Evolutionary conservation across 176 grass and related monocot species (phyloP).

Genomic region (Eragrostis nindensis): DNA sequence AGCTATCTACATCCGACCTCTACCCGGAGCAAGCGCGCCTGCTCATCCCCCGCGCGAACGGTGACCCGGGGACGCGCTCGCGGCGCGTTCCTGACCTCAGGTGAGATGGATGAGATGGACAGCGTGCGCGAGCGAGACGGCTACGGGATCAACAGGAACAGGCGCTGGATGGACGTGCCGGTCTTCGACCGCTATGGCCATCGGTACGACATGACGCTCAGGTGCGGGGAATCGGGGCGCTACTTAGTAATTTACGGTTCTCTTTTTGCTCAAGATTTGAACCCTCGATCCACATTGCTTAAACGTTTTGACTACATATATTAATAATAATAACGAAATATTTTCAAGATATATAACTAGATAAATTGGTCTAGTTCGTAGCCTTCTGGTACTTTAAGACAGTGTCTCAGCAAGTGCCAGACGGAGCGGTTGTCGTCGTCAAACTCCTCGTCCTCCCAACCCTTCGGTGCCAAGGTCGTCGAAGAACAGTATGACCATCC

Average conservation of each 20-base stretch:
- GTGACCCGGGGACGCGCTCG: too few species aligned
- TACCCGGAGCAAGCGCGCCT: not conserved
- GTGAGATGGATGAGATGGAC: not conserved
- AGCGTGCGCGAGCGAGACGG: too few species aligned
- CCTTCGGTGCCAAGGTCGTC: not conserved
- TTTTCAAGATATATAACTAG: too few species aligned
- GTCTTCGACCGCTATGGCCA: not conserved
- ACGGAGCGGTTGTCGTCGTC: not conserved
- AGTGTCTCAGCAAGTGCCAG: not conserved
- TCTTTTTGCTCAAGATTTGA: too few species aligned
- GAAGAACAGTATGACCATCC: conserved; percentile 30
- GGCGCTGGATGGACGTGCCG: not conserved
- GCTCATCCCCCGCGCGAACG: too few species aligned
- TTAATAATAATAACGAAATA: too few species aligned
- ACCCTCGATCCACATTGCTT: too few species aligned
- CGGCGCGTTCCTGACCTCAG: not conserved
- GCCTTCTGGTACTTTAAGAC: not conserved
- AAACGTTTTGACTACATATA: too few species aligned
- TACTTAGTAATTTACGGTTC: not conserved
- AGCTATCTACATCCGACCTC: not conserved
- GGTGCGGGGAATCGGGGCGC: not conserved
- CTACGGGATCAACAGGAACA: too few species aligned
- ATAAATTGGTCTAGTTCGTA: not conserved
- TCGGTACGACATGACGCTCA: not conserved
- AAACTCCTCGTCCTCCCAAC: not conserved